phyloP scores from a whole-genome alignment of 2,329 filamentous ascomycete genomes.

The Verticillium albo-atrum region DNA sequence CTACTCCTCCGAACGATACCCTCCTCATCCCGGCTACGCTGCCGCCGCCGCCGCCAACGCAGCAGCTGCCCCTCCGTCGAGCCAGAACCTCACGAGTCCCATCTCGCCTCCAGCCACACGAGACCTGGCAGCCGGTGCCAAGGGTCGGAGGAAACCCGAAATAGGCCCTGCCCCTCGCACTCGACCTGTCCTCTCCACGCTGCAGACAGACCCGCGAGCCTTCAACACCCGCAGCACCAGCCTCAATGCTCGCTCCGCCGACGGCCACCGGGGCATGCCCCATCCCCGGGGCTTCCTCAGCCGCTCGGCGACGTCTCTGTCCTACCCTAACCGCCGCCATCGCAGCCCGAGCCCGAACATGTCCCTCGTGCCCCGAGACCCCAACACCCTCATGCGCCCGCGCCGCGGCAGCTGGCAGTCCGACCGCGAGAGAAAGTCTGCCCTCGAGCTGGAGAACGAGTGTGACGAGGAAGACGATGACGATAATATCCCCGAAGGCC shows the following conservation, averaged over 20 bases:
- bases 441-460: constrained; percentile 68
- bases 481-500: constrained; percentile 74
- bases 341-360: constrained; percentile 49
- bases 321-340: constrained; percentile 28
- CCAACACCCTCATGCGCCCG: constrained; percentile 30
- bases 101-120: constrained; percentile 19
- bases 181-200: constrained; percentile 39
- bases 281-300: constrained; percentile 24
- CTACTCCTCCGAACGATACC: constrained; percentile 8
- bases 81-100: constrained; percentile 11
- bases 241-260: constrained; percentile 28
- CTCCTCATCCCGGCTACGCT: constrained; percentile 9
- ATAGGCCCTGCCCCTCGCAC: constrained; percentile 10
- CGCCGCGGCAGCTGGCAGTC: constrained; percentile 70
- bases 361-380: constrained; percentile 39
- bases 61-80: constrained; percentile 20
- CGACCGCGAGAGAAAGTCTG: constrained; percentile 59
- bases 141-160: constrained; percentile 1
- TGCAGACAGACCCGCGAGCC: constrained; percentile 40
- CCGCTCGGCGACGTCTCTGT: constrained; percentile 34
- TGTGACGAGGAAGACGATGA: constrained; percentile 66
- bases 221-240: constrained; percentile 49
- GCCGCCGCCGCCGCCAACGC: constrained; percentile 23
- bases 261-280: constrained; percentile 11
- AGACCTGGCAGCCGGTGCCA: constrained; percentile 20